Conservation (phyloP, 352 stramenopile species). For the Globisporangium okanoganense region DNA sequence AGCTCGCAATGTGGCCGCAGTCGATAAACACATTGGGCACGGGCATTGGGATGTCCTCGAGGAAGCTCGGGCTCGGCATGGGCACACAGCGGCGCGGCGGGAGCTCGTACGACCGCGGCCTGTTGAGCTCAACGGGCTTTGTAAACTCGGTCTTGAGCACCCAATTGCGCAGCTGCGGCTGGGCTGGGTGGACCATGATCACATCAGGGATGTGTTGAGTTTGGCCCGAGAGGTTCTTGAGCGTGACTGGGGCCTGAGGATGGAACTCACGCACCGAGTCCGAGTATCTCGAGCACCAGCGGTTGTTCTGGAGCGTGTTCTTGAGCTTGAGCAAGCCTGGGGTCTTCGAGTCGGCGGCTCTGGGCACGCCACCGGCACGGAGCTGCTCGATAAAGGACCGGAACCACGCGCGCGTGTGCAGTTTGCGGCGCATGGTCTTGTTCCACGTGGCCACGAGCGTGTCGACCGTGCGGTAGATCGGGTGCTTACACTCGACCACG, state of each 20-base stretch:
- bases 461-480: conserved; percentile 85
- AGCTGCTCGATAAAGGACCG: conserved; percentile 88
- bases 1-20: conserved; percentile 51
- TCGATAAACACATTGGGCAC: conserved; percentile 73
- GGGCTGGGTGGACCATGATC: conserved; percentile 61
- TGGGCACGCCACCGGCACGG: conserved; percentile 49
- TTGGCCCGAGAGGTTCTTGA: conserved; percentile 55
- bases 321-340: conserved; percentile 79
- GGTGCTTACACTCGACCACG: conserved; percentile 86
- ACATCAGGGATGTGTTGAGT: conserved; percentile 28
- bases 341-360: conserved; percentile 29
- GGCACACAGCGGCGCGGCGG: conserved; percentile 79
- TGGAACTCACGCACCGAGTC: conserved; percentile 57
- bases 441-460: conserved; percentile 64
- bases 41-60: conserved; percentile 67
- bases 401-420: conserved; percentile 87
- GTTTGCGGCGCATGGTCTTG: conserved; percentile 83
- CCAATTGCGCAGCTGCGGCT: conserved; percentile 52
- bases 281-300: conserved; percentile 65
- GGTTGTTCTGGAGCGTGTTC: conserved; percentile 74
- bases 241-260: conserved; percentile 75
- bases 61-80: conserved; percentile 75
- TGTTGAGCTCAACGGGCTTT: conserved; percentile 71
- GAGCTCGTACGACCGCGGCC: conserved; percentile 81
- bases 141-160: conserved; percentile 63